Evolutionary conservation across 768 basidiomycete species (phyloP).

Genomic region (Rhodotorula babjevae): DNA sequence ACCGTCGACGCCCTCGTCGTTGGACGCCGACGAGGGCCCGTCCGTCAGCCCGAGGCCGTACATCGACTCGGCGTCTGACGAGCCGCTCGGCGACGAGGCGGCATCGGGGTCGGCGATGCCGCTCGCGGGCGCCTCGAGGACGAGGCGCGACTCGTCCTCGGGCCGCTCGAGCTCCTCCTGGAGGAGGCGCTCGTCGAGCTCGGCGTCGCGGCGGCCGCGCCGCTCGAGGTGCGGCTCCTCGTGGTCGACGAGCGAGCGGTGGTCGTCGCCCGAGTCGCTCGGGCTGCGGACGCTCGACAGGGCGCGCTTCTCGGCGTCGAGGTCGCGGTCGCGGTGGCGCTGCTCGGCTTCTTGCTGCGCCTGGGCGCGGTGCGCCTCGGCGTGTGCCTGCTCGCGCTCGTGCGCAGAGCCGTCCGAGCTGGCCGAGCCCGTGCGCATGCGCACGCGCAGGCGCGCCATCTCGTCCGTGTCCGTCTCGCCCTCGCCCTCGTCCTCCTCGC

Average conservation of each 20-base stretch:
- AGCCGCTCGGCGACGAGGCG: no score
- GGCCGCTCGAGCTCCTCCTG: background rate
- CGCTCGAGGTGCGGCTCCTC: background rate
- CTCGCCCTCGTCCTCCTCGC: background rate
- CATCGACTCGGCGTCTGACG: no score
- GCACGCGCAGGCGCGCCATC: background rate
- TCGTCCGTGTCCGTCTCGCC: background rate
- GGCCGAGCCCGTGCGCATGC: constrained; percentile 4
- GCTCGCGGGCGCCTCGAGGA: background rate
- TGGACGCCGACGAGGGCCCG: no score
- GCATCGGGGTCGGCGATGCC: no score
- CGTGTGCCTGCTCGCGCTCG: background rate
- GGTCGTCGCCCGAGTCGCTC: background rate
- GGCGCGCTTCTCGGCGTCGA: background rate
- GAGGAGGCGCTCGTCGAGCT: no score
- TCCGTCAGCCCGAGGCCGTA: background rate
- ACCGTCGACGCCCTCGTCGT: background rate
- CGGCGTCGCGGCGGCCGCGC: no score
- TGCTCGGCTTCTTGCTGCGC: background rate
- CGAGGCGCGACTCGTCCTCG: background rate
- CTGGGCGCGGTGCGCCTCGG: background rate
- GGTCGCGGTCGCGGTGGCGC: background rate
- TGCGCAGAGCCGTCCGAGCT: background rate
- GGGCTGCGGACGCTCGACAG: no score
- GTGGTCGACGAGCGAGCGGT: background rate